A percentile compares a stretch with the other conserved stretches of the same genome.
Conservation (phyloP, 202 grass and related monocot genomes). For the Brachypodium distachyon region DNA sequence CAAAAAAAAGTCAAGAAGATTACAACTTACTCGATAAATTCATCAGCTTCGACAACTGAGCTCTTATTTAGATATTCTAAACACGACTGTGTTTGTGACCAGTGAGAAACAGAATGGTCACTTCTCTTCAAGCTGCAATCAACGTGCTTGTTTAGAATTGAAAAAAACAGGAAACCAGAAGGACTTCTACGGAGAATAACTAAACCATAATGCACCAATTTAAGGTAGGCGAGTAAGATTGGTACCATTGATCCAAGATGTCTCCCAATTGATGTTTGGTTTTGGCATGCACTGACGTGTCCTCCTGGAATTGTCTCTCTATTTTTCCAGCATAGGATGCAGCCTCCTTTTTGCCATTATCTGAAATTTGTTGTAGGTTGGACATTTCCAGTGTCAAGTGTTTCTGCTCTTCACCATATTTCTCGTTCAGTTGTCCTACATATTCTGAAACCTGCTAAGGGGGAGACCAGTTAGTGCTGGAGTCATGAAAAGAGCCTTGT, state of each 20-base stretch:
- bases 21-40: conserved; percentile 47
- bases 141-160: conserved; percentile 18
- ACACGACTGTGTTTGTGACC: conserved; percentile 44
- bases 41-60: conserved; percentile 35
- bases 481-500: not conserved
- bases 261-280: conserved; percentile 34
- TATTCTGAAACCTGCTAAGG: conserved; percentile 54
- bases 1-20: conserved; percentile 10
- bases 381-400: conserved; percentile 36
- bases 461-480: not conserved
- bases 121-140: conserved; percentile 48
- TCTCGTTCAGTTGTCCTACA: conserved; percentile 38
- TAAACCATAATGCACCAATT: conserved; percentile 9
- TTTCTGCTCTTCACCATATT: conserved; percentile 37
- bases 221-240: conserved; percentile 8
- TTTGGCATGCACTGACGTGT: conserved; percentile 23
- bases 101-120: conserved; percentile 44
- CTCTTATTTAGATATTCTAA: conserved; percentile 42
- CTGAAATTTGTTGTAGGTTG: conserved; percentile 41
- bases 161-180: conserved; percentile 10
- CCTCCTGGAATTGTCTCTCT: conserved; percentile 36
- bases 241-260: conserved; percentile 52
- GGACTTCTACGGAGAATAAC: not conserved
- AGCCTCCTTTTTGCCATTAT: conserved; percentile 35
- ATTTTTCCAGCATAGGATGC: conserved; percentile 29